Percentiles rank a stretch among this genome's conserved stretches.
phyloP scores from a whole-genome alignment of 352 stramenopile species.

The Globisporangium paroecandrum region DNA sequence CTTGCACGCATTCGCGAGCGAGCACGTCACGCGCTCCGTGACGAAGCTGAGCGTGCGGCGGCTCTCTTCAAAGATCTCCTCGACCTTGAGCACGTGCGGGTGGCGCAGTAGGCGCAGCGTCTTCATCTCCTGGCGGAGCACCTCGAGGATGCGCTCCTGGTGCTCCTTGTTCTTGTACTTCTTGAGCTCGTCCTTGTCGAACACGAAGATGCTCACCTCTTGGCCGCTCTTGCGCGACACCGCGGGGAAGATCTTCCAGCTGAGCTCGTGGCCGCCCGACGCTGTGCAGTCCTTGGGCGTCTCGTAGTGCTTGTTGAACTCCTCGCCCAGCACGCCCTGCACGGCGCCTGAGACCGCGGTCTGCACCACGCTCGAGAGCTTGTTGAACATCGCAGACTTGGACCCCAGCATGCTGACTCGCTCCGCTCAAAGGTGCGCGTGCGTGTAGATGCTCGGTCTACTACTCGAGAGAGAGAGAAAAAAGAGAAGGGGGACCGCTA shows the following conservation, averaged over 20 bases:
- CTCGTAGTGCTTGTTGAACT: conserved; percentile 86
- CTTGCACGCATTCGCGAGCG: conserved; percentile 87
- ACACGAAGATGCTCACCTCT: conserved; percentile 84
- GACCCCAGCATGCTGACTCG: conserved; percentile 4
- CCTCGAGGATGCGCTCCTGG: conserved; percentile 83
- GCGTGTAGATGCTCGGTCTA: background rate
- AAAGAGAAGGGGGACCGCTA: background rate
- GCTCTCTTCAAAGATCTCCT: conserved; percentile 88
- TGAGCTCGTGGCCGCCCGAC: conserved; percentile 77
- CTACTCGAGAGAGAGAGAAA: background rate
- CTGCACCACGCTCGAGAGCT: conserved; percentile 70
- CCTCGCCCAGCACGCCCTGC: conserved; percentile 63
- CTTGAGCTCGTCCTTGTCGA: conserved; percentile 86
- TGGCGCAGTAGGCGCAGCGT: conserved; percentile 81
- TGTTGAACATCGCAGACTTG: conserved; percentile 63
- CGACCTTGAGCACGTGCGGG: conserved; percentile 87
- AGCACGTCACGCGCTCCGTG: conserved; percentile 88
- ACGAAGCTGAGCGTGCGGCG: conserved; percentile 86
- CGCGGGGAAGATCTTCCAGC: conserved; percentile 83
- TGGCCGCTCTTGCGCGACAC: conserved; percentile 74
- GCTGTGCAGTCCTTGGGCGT: conserved; percentile 82
- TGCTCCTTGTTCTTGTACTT: conserved; percentile 81
- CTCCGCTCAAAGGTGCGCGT: background rate
- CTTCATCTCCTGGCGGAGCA: conserved; percentile 88
- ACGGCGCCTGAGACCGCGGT: conserved; percentile 49